phyloP scores from a whole-genome alignment of 2,329 filamentous ascomycete species.

The Emmonsiellopsis sp. region DNA sequence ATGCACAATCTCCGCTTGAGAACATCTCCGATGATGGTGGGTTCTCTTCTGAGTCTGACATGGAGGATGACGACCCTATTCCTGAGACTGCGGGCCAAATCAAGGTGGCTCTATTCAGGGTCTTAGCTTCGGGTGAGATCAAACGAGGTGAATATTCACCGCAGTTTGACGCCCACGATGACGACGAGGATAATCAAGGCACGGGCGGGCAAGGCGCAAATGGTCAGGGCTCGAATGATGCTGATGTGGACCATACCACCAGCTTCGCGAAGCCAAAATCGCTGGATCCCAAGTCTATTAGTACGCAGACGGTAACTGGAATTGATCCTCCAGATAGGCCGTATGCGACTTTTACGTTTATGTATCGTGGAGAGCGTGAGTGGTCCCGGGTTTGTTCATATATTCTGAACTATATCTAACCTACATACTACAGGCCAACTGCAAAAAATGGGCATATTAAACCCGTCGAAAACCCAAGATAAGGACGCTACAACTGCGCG shows the following conservation, averaged over 20 bases:
- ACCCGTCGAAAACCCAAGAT: slow-evolving; percentile 52
- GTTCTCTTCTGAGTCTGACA: slow-evolving; percentile 57
- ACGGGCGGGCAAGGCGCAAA: slow-evolving; percentile 36
- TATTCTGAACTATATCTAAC: neutral
- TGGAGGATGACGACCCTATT: slow-evolving; percentile 70
- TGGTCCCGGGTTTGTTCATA: slow-evolving; percentile 15
- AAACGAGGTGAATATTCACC: slow-evolving; percentile 97
- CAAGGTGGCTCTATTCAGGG: slow-evolving; percentile 92
- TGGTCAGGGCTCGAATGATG: slow-evolving; percentile 51
- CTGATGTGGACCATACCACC: slow-evolving; percentile 89
- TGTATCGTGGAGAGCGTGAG: slow-evolving; percentile 91
- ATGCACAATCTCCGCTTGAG: slow-evolving; percentile 66
- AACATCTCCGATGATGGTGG: slow-evolving; percentile 60
- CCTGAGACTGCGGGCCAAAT: slow-evolving; percentile 95
- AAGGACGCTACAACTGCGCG: slow-evolving; percentile 58
- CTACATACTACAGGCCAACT: slow-evolving; percentile 61
- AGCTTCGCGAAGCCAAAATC: slow-evolving; percentile 96
- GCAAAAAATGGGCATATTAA: slow-evolving; percentile 87
- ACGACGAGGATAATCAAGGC: slow-evolving; percentile 62
- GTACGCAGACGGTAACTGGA: slow-evolving; percentile 96
- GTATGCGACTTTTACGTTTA: slow-evolving; percentile 94
- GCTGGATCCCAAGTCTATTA: slow-evolving; percentile 92
- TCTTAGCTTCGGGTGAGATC: slow-evolving; percentile 90
- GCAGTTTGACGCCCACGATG: slow-evolving; percentile 93
- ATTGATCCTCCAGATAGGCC: slow-evolving; percentile 94